Percentiles rank a stretch among this genome's conserved stretches.
phyloP scores from a whole-genome alignment of 257 asterid genomes.

The Forsythia suspensa region DNA sequence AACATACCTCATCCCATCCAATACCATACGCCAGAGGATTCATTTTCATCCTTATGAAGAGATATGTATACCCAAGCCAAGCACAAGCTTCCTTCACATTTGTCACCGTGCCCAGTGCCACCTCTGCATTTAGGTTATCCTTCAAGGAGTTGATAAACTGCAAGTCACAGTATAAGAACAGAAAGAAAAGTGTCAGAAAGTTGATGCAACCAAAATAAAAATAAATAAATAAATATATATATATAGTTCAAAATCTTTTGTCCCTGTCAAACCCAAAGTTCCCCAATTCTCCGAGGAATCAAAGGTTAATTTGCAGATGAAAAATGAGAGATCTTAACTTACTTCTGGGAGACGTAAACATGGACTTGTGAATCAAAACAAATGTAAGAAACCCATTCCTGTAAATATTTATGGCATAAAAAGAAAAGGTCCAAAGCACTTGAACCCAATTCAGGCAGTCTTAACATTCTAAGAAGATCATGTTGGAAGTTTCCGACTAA shows the following conservation, averaged over 20 bases:
- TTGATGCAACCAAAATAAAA: slow-evolving; percentile 7
- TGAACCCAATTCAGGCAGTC: neutral
- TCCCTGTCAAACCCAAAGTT: neutral
- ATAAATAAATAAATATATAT: no score
- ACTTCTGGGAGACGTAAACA: slow-evolving; percentile 10
- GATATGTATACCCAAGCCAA: slow-evolving; percentile 98
- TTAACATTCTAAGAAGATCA: neutral
- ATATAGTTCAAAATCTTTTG: slow-evolving; percentile 10
- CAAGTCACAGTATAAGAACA: slow-evolving; percentile 9
- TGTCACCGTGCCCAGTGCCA: slow-evolving; percentile 97
- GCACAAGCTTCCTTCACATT: slow-evolving; percentile 99
- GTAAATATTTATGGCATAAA: slow-evolving; percentile 5
- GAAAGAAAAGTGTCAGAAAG: slow-evolving; percentile 16
- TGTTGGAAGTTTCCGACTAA: neutral
- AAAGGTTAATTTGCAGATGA: neutral
- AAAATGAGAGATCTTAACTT: slow-evolving; percentile 1
- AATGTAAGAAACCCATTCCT: neutral
- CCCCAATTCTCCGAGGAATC: slow-evolving; percentile 6
- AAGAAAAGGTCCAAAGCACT: neutral
- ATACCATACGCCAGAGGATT: slow-evolving; percentile 97
- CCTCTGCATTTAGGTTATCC: slow-evolving; percentile 98
- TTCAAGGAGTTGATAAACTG: slow-evolving; percentile 95
- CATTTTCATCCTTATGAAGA: slow-evolving; percentile 95
- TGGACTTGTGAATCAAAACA: neutral
- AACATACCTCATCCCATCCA: slow-evolving; percentile 97